phyloP scores from a whole-genome alignment of 257 asterid genomes.

The Ophiorrhiza pumila region DNA sequence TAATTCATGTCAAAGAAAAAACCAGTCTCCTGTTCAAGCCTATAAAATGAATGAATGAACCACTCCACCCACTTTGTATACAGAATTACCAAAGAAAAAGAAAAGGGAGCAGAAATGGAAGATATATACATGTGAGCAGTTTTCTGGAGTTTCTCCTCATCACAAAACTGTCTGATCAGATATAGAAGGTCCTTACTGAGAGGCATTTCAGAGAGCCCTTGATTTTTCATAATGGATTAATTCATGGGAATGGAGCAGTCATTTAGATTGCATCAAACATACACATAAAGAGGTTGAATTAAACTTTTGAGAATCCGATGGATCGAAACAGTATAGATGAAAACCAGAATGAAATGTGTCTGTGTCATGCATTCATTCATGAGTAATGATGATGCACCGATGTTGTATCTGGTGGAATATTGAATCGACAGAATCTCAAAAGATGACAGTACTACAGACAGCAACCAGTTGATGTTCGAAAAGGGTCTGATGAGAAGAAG shows the following conservation, averaged over 20 bases:
- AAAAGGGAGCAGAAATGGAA: background rate
- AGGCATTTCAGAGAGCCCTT: conserved; percentile 27
- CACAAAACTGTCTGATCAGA: conserved; percentile 67
- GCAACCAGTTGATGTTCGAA: background rate
- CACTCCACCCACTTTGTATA: too few species aligned
- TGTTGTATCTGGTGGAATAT: too few species aligned
- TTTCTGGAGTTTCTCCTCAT: conserved; percentile 57
- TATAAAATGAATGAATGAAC: conserved; percentile 9
- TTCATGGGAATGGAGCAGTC: too few species aligned
- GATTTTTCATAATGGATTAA: too few species aligned
- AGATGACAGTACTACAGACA: background rate
- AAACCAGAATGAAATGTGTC: too few species aligned
- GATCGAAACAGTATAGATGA: too few species aligned
- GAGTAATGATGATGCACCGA: too few species aligned
- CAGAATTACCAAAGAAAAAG: background rate
- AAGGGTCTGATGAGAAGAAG: background rate
- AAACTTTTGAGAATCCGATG: too few species aligned
- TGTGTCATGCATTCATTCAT: too few species aligned
- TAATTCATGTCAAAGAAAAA: conserved; percentile 56
- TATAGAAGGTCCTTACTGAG: conserved; percentile 55
- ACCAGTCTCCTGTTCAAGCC: conserved; percentile 77
- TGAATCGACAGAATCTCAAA: background rate
- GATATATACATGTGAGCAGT: conserved; percentile 55
- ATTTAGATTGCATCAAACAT: too few species aligned
- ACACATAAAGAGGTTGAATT: background rate